These are phyloP conservation scores for Xanthoceras sorbifolium DNA, from an alignment of 345 rosid species.

Conservation along the genomic window DNA sequence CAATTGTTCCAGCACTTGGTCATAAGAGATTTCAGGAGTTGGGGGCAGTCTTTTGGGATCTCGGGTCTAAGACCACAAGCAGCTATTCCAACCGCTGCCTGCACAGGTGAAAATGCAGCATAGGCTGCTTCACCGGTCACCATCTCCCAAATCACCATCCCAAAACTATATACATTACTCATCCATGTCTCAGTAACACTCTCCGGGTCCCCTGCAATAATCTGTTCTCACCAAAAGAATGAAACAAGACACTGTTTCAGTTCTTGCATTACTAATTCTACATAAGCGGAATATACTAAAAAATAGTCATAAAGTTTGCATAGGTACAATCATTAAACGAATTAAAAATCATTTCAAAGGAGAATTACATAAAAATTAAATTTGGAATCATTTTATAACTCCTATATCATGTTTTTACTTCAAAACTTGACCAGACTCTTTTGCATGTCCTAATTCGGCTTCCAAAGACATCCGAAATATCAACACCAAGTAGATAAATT, in stretches of 20 bases:
- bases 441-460: constrained; percentile 3
- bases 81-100: constrained; percentile 95
- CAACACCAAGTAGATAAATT: constrained; percentile 9
- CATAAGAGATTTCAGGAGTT: constrained; percentile 68
- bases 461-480: constrained; percentile 10
- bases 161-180: constrained; percentile 94
- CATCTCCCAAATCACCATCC: constrained; percentile 98
- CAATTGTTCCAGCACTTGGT: constrained; percentile 77
- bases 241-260: neutral
- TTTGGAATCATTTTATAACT: neutral
- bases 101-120: constrained; percentile 85
- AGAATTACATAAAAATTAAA: neutral
- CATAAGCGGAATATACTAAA: constrained; percentile 4
- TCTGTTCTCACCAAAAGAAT: constrained; percentile 50
- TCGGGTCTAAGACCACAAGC: constrained; percentile 96
- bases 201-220: constrained; percentile 96
- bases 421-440: neutral
- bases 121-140: constrained; percentile 93
- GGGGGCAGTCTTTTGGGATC: constrained; percentile 93
- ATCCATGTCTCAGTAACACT: constrained; percentile 88
- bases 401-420: neutral
- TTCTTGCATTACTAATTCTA: neutral
- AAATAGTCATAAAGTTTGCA: neutral
- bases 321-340: neutral
- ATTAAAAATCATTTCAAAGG: neutral